Conservation (phyloP, 768 basidiomycete genomes). For the Lactarius quietus region DNA sequence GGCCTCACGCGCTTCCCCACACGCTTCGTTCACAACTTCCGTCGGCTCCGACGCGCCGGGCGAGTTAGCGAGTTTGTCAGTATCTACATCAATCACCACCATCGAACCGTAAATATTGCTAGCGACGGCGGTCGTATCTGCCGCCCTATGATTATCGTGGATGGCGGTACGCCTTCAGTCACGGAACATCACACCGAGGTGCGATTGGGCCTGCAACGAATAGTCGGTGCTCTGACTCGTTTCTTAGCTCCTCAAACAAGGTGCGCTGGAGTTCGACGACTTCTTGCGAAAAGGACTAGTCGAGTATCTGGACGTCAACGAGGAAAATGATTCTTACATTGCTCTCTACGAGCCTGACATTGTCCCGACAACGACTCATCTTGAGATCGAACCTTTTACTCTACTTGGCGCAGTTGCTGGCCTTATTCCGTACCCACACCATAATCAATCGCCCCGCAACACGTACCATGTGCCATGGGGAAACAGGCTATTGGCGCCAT, state of each 20-base stretch:
- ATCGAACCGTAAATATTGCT: constrained; percentile 91
- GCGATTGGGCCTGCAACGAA: constrained; percentile 28
- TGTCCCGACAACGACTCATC: constrained; percentile 78
- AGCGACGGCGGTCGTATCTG: constrained; percentile 98
- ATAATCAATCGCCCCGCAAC: constrained; percentile 98
- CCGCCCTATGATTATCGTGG: constrained; percentile 95
- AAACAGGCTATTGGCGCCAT: constrained; percentile 99
- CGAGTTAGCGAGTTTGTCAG: constrained; percentile 95
- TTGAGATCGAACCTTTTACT: constrained; percentile 99
- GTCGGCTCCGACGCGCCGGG: constrained; percentile 87
- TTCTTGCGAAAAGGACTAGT: constrained; percentile 90
- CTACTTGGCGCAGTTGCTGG: constrained; percentile 96
- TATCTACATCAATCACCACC: constrained; percentile 94
- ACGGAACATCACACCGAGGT: constrained; percentile 77
- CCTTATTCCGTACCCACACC: constrained; percentile 97
- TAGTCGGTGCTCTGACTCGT: constrained; percentile 18
- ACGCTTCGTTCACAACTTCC: constrained; percentile 86
- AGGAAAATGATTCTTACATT: constrained; percentile 97
- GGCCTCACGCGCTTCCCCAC: constrained; percentile 84
- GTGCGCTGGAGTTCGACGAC: constrained; percentile 82
- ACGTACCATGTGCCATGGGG: constrained; percentile 99
- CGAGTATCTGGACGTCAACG: constrained; percentile 98
- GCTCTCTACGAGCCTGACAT: constrained; percentile 92
- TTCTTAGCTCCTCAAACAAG: constrained; percentile 72
- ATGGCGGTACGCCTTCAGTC: constrained; percentile 72